phyloP scores from a whole-genome alignment of 2,329 filamentous ascomycete species.

The Exserohilum turcica region DNA sequence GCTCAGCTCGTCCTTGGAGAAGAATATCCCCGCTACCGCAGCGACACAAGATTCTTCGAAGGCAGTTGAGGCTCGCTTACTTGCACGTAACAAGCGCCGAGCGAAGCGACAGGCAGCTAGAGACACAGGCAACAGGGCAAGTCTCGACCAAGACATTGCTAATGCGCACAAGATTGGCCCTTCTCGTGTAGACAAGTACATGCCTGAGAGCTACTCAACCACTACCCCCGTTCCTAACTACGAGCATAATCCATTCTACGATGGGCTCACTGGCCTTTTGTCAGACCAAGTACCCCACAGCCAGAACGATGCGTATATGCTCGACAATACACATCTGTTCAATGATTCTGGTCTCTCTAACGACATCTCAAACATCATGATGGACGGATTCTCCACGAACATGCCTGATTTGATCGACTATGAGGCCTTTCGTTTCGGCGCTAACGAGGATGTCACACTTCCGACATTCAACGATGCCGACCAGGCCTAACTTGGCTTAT shows the following conservation, averaged over 20 bases:
- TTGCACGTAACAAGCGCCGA: slow-evolving; percentile 21
- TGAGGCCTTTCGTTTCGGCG: slow-evolving; percentile 24
- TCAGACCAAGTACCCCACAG: not conserved
- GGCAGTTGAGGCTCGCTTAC: slow-evolving; percentile 10
- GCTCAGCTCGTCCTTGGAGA: slow-evolving; percentile 1
- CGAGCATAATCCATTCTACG: slow-evolving; percentile 7
- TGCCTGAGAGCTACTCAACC: not conserved
- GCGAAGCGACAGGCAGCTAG: slow-evolving; percentile 17
- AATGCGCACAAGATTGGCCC: slow-evolving; percentile 1
- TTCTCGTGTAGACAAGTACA: not conserved
- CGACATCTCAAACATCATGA: not conserved
- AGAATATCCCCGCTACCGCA: not conserved
- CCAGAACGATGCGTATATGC: not conserved
- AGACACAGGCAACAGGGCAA: slow-evolving; percentile 4
- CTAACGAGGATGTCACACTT: slow-evolving; percentile 27
- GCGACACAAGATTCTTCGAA: not conserved
- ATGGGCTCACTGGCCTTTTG: slow-evolving; percentile 5
- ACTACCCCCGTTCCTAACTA: not conserved
- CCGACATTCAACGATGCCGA: slow-evolving; percentile 13
- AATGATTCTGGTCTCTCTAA: not conserved
- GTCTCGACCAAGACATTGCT: slow-evolving; percentile 14
- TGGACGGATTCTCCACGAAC: not conserved
- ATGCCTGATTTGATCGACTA: not conserved
- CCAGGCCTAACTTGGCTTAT: not conserved
- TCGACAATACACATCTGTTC: not conserved